These are phyloP conservation scores for Aspergillus flavus DNA, from an alignment of 2,329 filamentous ascomycete species.

Conservation along the genomic window DNA sequence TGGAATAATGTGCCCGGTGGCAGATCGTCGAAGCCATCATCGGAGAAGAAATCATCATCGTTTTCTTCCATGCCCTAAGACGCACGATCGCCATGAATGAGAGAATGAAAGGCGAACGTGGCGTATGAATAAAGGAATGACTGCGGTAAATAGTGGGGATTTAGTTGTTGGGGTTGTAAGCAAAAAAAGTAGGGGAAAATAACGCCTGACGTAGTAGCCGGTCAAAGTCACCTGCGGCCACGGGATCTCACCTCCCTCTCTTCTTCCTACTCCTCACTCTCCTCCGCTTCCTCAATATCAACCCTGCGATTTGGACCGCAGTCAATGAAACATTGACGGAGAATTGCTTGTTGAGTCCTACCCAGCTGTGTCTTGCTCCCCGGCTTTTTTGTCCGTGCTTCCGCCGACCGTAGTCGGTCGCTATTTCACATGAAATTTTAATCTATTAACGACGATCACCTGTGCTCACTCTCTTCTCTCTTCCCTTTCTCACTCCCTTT, in stretches of 20 bases:
- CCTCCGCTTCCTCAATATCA: not conserved
- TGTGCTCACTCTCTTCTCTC: conserved; percentile 9
- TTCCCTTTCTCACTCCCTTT: conserved; percentile 13
- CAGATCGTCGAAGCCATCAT: conserved; percentile 50
- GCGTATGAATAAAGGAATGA: not conserved
- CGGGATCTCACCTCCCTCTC: conserved; percentile 12
- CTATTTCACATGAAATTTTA: conserved; percentile 38
- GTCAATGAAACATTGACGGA: conserved; percentile 1
- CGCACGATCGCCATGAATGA: conserved; percentile 33
- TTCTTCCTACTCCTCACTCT: conserved; percentile 7
- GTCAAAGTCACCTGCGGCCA: conserved; percentile 16
- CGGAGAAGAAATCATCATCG: conserved; percentile 52
- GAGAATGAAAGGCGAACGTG: not conserved
- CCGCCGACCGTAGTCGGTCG: conserved; percentile 30
- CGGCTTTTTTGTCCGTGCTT: conserved; percentile 6
- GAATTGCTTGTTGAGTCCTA: not conserved
- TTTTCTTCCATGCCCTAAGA: conserved; percentile 49
- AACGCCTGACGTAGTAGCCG: conserved; percentile 15
- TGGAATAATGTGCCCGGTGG: conserved; percentile 45
- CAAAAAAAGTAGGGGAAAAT: not conserved
- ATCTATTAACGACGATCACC: conserved; percentile 23
- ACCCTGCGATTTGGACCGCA: not conserved
- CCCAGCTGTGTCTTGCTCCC: not conserved
- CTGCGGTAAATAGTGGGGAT: not conserved
- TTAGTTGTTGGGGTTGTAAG: not conserved